Evolutionary conservation across 176 grass and related monocot species (phyloP).

Genomic region (Microstegium vimineum): DNA sequence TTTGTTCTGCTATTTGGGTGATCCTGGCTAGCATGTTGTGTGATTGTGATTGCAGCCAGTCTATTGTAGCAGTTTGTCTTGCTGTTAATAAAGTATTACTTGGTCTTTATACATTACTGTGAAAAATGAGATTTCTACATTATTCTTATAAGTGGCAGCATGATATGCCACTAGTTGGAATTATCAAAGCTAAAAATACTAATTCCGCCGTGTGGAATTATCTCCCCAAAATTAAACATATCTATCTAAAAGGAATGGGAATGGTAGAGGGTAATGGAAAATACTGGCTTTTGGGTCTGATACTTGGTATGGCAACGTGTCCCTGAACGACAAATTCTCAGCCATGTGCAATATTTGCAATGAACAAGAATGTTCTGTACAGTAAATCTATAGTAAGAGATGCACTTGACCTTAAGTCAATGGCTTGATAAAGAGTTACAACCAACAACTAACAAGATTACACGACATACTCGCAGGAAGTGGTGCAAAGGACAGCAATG

Average conservation of each 20-base stretch:
- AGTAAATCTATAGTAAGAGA: background rate
- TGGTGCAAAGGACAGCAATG: background rate
- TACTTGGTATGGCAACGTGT: background rate
- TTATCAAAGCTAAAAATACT: background rate
- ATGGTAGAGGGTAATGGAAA: background rate
- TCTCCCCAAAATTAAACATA: background rate
- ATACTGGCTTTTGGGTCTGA: background rate
- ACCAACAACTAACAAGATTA: background rate
- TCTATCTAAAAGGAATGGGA: background rate
- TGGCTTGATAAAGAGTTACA: background rate
- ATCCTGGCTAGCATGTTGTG: conserved; percentile 32
- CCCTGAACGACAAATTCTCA: background rate
- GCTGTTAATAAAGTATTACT: conserved; percentile 26
- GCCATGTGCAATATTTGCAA: background rate
- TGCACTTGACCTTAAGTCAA: background rate
- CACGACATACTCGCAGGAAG: background rate
- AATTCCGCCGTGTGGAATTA: background rate
- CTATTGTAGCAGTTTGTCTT: conserved; percentile 20
- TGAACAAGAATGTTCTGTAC: background rate
- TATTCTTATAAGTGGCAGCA: background rate
- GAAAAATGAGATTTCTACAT: background rate
- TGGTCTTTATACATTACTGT: background rate
- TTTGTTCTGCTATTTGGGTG: conserved; percentile 19
- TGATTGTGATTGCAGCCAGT: conserved; percentile 39
- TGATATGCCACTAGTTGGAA: too few species aligned